Evolutionary conservation across 2,329 filamentous ascomycete genomes (phyloP), one percentile per base, ranked within the genome.

Genomic region (Elsinoe fawcettii): DNA sequence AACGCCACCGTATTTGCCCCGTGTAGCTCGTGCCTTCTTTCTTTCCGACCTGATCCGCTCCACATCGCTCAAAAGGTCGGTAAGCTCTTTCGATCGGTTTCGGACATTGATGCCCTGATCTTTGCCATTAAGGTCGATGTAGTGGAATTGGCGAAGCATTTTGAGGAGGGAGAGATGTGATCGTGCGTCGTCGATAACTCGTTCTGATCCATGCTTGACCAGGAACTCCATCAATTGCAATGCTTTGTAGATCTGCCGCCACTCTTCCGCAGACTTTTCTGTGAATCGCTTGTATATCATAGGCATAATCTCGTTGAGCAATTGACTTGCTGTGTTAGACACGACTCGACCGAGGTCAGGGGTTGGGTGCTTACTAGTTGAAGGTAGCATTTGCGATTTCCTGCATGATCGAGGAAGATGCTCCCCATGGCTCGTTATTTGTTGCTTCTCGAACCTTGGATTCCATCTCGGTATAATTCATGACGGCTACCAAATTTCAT

Each of bases 251-350:
- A 99, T 99, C 73, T 99, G 93, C 64, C 93, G 84, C 93, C 93
- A 99, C 75, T 99, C 93, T 71, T 99, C 93, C 57, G 93, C 92
- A 6, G 90, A 82, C 78, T 99, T 99, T 72, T 99, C 93, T 60
- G 93, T 99, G 73, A 99, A 99, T 63, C 93, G 88, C 69, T 95
- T 93, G 78, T 99, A 99, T 69, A 99, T 96, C 90, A 99, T 93
- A 63, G 93, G 93, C 93, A 99, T 99, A 70, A 99, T 97, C 74
- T 99, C 93, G 73, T 97, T 97, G 58, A 99, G 84, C 55, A 91
- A 83, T 83, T 96, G 90, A 71, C 92, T 96, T 58, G 41, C 5
- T 47, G 61, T 56, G 66, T 71, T 58, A 71, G 66, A 39, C n/a
- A 4, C 12, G 16, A 32, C 22, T 20, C 32, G 9, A 4, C 20